Base-by-base conservation (phyloP, 305 asterid species). In the Fraxinus latifolia region DNA sequence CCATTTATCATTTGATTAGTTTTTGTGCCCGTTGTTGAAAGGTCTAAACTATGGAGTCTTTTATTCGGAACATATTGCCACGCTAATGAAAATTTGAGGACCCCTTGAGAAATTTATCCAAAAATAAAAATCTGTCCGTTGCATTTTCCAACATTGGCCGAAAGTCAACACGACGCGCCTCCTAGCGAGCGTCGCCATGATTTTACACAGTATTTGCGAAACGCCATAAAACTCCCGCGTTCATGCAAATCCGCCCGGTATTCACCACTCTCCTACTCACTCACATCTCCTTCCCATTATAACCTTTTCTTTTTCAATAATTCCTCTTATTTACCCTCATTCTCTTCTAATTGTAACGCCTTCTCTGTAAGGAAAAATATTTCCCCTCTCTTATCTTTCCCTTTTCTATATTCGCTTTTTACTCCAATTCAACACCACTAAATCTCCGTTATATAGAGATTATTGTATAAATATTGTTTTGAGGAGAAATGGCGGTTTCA, bases 181-280 rank as follows among this genome's bases (percentile, higher is more conserved):
- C 1, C 1, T 0, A 29, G 23, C 39, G 87, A 62, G 87, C 84
- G 84, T 86, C 75, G 17, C 37, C 42, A 5, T 33, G 47, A 33
- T 71, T 25, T 15, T 39, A 11, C 70, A 17, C 50, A 12, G 76
- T 32, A 15, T 33, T 14, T n/a, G 84, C 86, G 82, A 82, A 90
- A 89, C 89, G 89, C 87, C 90, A 88, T 91, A 80, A 31, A 84
- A 84, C 90, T 89, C 91, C 91, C 91, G 92, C 94, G 90, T 87
- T 89, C 96, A 92, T 92, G 96, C 96, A 90, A 82, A 82, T 39
- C 33, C 79, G 55, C 42, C 78, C 39, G 39, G 76, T 71, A 39
- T 33, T 25, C 76, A 71, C 14, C 42, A 15, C 47, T 31, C 39
- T 70, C 76, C 42, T 31, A 68, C 75, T 8, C 32, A 14, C 12